Base-by-base conservation (phyloP, 106 monocot genomes). In the Posidonia australis region DNA sequence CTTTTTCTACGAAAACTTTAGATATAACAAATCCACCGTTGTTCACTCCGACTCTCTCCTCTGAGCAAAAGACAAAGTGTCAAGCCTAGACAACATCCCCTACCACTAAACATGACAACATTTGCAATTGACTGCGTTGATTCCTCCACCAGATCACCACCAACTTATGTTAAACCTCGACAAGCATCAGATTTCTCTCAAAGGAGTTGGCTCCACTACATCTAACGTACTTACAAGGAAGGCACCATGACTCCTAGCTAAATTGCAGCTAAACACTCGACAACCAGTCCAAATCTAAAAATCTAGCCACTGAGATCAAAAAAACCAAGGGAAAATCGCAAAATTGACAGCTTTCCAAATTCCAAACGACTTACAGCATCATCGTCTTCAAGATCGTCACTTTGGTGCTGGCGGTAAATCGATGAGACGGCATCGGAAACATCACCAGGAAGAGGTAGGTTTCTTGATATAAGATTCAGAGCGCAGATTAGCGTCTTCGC, bases 371-470 rank as follows among this genome's bases (percentile, higher is more conserved):
- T 44, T 32, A 51, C 77, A 19, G 13, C 46, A 12, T 51, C 70
- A n/a, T 49, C 76, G 3, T 46, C 58, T 2, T 20, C 46, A 47
- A 7, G 17, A 51, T 26, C 68, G 52, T 32, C 63, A 31, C 14
- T 5, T 3, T 16, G 48, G 3, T 28, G 25, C 19, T 46, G 31
- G 19, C 44, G 46, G 32, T 79, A 67, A 28, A 79, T 71, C 9
- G 74, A 65, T 13, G 75, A 74, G 30, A 79, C 79, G 43, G 70
- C 51, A 21, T 61, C 69, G n/a, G 65, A 55, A 17, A 79, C 52
- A 13, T 75, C 79, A 5, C 60, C 64, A 10, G 75, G 75, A n/a
- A 79, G 74, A 3, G 79, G 79, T 60, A 74, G 66, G 31, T 79
- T 75, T 26, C 79, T 57, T 36, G 36, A 36, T 36, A 79, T 32